Conservation (phyloP, 352 stramenopile species). For the Pythium oligandrum region DNA sequence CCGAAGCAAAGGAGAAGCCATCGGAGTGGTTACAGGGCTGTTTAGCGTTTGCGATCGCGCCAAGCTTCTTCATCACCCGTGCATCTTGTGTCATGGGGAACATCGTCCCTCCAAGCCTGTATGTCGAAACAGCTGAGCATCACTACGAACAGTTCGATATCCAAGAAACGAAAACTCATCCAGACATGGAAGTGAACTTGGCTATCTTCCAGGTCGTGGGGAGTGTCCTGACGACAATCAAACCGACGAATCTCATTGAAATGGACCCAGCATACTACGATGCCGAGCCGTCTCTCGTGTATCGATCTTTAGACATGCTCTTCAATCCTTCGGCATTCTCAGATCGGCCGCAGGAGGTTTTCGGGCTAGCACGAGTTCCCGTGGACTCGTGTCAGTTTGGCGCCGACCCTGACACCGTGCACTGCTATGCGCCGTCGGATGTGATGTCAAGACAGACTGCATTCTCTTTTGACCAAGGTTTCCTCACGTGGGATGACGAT, state of each 20-base stretch:
- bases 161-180: constrained; percentile 8
- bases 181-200: constrained; percentile 18
- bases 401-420: constrained; percentile 5
- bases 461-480: constrained; percentile 19
- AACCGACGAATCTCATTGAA: constrained; percentile 1
- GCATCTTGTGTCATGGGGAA: constrained; percentile 11
- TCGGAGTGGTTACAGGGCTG: constrained; percentile 17
- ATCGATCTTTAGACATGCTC: constrained; percentile 20
- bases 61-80: constrained; percentile 20
- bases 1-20: constrained; percentile 7
- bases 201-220: constrained; percentile 15
- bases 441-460: constrained; percentile 3
- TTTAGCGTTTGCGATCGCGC: constrained; percentile 19
- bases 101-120: neutral
- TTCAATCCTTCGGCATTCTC: constrained; percentile 16
- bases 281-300: constrained; percentile 7
- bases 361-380: constrained; percentile 16
- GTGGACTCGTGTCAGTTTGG: constrained; percentile 13
- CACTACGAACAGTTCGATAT: neutral
- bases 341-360: constrained; percentile 8
- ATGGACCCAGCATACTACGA: constrained; percentile 11
- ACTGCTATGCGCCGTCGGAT: constrained; percentile 16
- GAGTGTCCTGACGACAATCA: neutral
- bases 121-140: neutral
- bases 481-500: constrained; percentile 11